phyloP scores from a whole-genome alignment of 1,284 basidiomycete species.

The Amylostereum chailletii region DNA sequence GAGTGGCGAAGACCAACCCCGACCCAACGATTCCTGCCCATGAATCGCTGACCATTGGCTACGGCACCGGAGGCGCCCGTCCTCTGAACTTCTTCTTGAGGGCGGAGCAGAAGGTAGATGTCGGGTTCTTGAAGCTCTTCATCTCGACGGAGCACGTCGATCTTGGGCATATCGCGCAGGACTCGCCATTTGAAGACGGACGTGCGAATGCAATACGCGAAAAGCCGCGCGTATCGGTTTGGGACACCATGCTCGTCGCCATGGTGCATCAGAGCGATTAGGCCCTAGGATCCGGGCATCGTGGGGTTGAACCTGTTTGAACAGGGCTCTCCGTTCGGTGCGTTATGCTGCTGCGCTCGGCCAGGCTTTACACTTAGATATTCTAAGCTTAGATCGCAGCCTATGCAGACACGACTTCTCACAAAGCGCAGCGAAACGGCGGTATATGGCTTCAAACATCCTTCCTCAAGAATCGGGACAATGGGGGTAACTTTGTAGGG shows the following conservation, averaged over 20 bases:
- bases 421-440: too few relatives aligned
- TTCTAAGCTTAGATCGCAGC: too few relatives aligned
- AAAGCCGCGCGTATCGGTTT: neutral
- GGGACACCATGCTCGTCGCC: neutral
- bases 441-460: too few relatives aligned
- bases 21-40: slow-evolving; percentile 20
- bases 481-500: too few relatives aligned
- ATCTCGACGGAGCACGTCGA: slow-evolving; percentile 19
- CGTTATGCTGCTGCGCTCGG: too few relatives aligned
- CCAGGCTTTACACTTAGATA: too few relatives aligned
- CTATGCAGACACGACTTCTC: too few relatives aligned
- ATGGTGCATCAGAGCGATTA: neutral
- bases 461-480: too few relatives aligned
- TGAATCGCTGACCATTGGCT: slow-evolving; percentile 20
- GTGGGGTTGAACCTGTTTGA: too few relatives aligned
- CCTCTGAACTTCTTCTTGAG: slow-evolving; percentile 22
- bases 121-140: slow-evolving; percentile 26
- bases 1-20: neutral
- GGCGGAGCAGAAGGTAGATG: slow-evolving; percentile 16
- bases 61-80: slow-evolving; percentile 19
- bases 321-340: too few relatives aligned
- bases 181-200: slow-evolving; percentile 15
- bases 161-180: slow-evolving; percentile 16
- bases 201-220: neutral
- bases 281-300: too few relatives aligned